Conservation (phyloP, 805 yeast species). For the Nakazawaea holstii region DNA sequence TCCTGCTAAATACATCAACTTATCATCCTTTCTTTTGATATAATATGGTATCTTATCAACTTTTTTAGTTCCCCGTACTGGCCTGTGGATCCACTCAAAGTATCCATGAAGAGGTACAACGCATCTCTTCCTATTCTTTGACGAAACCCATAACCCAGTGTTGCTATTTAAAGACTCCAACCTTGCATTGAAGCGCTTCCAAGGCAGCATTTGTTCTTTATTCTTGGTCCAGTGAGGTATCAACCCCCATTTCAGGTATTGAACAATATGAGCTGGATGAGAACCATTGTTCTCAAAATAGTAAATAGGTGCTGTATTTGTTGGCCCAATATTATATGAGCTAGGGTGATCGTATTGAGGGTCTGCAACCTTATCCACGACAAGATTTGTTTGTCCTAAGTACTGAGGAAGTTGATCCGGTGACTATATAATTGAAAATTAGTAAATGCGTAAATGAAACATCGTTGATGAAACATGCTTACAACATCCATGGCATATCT, state of each 20-base stretch:
- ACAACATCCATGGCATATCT: conserved; percentile 26
- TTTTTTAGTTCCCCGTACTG: conserved; percentile 17
- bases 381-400: conserved; percentile 23
- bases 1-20: conserved; percentile 65
- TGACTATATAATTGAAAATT: conserved; percentile 9
- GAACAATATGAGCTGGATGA: conserved; percentile 22
- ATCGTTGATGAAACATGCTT: conserved; percentile 1
- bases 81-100: conserved; percentile 63
- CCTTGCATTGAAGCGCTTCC: conserved; percentile 70
- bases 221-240: conserved; percentile 62
- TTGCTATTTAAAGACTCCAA: conserved; percentile 49
- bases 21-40: conserved; percentile 45
- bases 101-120: conserved; percentile 79
- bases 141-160: conserved; percentile 52
- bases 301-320: conserved; percentile 41
- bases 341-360: conserved; percentile 20
- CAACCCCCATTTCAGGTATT: conserved; percentile 76
- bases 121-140: conserved; percentile 51
- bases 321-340: conserved; percentile 61
- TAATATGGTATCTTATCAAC: conserved; percentile 57
- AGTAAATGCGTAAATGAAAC: too few relatives aligned
- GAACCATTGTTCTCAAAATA: conserved; percentile 12
- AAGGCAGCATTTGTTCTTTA: conserved; percentile 27
- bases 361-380: conserved; percentile 20
- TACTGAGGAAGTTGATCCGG: conserved; percentile 39